phyloP scores from a whole-genome alignment of 2,329 filamentous ascomycete genomes.

The Colletotrichum acutatum region DNA sequence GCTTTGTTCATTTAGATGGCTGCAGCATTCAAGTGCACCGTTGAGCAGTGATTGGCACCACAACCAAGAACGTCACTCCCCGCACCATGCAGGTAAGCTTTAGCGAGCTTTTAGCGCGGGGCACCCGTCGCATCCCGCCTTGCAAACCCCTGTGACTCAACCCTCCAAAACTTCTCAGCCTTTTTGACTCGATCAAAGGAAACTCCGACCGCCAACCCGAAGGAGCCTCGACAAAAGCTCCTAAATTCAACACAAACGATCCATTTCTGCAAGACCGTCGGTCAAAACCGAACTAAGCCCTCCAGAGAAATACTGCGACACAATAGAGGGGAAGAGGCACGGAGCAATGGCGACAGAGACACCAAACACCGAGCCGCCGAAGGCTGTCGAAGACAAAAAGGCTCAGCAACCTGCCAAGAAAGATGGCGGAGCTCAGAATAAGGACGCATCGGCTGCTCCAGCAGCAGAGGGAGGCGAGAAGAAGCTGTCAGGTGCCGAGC shows the following conservation, averaged over 20 bases:
- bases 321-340: neutral
- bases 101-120: slow-evolving; percentile 37
- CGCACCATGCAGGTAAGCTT: slow-evolving; percentile 35
- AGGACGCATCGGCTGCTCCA: neutral
- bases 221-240: neutral
- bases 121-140: slow-evolving; percentile 34
- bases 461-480: slow-evolving; percentile 47
- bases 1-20: neutral
- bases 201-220: neutral
- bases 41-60: slow-evolving; percentile 16
- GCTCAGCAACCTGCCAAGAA: slow-evolving; percentile 20
- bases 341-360: slow-evolving; percentile 32
- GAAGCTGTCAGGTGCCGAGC: slow-evolving; percentile 78
- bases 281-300: neutral
- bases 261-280: neutral
- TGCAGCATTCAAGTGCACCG: neutral
- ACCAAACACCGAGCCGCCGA: slow-evolving; percentile 20
- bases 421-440: slow-evolving; percentile 19
- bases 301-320: neutral
- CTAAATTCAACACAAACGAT: neutral
- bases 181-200: slow-evolving; percentile 10
- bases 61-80: slow-evolving; percentile 30
- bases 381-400: slow-evolving; percentile 25
- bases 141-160: slow-evolving; percentile 36
- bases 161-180: slow-evolving; percentile 35